Base-by-base conservation (phyloP, 257 asterid genomes). In the Petunia axillaris region DNA sequence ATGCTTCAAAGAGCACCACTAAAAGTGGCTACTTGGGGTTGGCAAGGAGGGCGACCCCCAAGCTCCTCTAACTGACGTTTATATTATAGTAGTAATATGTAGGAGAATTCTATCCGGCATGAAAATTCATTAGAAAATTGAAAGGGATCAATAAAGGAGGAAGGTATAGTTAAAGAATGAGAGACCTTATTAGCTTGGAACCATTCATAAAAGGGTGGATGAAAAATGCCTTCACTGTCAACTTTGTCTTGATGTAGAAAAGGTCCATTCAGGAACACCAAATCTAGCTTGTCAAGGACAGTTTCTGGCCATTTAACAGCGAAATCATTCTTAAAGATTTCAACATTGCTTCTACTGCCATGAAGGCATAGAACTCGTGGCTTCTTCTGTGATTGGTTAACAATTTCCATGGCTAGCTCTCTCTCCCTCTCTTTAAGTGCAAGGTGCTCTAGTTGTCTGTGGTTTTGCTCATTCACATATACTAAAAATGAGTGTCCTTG, bases 151-250 rank as follows among this genome's bases (percentile, higher is more conserved):
- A 25, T 25, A 25, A 25, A 25, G 25, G 25, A 25, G 25, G 25
- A 25, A 25, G 25, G 25, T 25, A 63, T 3, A 16, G 43, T 8
- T 67, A 5, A 65, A 66, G 46, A 70, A 46, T 16, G 59, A 39
- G 52, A 6, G 4, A 84, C 88, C 88, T 84, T 37, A 40, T 79
- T 80, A 9, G 80, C 14, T 11, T 79, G 65, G 80, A 46, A 88
- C 91, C 91, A 88, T 76, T 75, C 80, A 4, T 9, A 88, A 57
- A 73, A 78, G 11, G 90, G 90, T 57, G 86, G 86, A 67, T 82
- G 81, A 62, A 71, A 82, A 41, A 81, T 62, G 65, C 64, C 87
- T 59, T 85, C 84, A 70, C 58, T 78, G 43, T 55, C 83, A 11
- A 82, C 78, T 53, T 83, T 79, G 55, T 79, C 68, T 54, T 58